phyloP scores from a whole-genome alignment of 345 rosid species.

The Eutrema yunnanense region DNA sequence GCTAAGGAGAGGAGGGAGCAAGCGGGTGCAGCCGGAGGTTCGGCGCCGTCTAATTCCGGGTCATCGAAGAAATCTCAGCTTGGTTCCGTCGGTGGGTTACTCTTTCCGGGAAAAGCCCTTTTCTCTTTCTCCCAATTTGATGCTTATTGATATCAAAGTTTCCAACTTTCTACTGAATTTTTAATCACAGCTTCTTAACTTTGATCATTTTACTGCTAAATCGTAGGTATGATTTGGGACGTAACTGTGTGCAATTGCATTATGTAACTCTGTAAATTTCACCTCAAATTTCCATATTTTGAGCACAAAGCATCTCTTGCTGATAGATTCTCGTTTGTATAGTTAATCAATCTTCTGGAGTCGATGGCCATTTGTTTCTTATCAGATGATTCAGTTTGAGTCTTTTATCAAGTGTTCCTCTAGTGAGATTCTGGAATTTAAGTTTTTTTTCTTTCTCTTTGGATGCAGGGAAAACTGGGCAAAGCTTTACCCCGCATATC shows the following conservation, averaged over 20 bases:
- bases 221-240: neutral
- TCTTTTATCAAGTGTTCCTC: neutral
- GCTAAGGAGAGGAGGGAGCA: slow-evolving; percentile 45
- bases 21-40: slow-evolving; percentile 21
- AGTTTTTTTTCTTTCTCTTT: neutral
- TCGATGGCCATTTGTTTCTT: neutral
- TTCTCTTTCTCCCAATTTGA: neutral
- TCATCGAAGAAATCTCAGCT: slow-evolving; percentile 39
- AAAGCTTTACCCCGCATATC: slow-evolving; percentile 75
- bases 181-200: neutral
- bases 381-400: neutral
- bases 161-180: neutral
- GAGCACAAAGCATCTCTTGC: neutral
- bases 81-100: slow-evolving; percentile 37
- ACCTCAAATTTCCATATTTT: neutral
- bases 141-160: neutral
- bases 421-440: neutral
- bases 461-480: slow-evolving; percentile 63
- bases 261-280: neutral
- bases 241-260: neutral
- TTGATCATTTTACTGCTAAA: neutral
- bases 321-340: neutral
- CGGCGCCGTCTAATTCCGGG: slow-evolving; percentile 25
- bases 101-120: neutral
- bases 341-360: neutral